Evolutionary conservation across 208 protist species (phyloP), one percentile per base, ranked within the genome.

Genomic region (Acanthamoeba sp.): DNA sequence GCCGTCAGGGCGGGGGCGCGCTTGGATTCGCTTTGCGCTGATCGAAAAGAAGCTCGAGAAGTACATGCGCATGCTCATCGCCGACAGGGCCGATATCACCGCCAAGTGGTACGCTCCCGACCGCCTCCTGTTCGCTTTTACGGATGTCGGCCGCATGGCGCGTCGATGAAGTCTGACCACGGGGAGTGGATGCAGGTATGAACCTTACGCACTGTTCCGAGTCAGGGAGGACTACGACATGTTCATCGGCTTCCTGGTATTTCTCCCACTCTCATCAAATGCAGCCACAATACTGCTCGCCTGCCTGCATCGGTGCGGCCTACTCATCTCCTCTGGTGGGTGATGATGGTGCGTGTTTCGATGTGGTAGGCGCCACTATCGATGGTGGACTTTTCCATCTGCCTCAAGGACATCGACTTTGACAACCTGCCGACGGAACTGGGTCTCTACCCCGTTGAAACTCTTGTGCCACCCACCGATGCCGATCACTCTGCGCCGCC

Each of bases 1-100:
- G 24, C n/a, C 82, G 27, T 42, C 52, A 12, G 82, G 82, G 4
- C 45, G 82, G 18, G 82, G 82, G 0, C 82, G 82, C 27, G 82
- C 82, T 1, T 89, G 82, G 82, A 89, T 89, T 42, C 48, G 82
- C 9, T 89, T 89, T 42, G 82, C 82, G 9, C 20, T 89, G 50
- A 89, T 89, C 22, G 82, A 89, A 7, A 89, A 89, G 52, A 89
- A 89, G 50, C 34, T 89, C n/a, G 50, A 89, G 50, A 64, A 89
- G 32, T 89, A 89, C 82, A 57, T 89, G 50, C 82, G 52, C 50
- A 66, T 89, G 29, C 52, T 89, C 29, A 32, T 64, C 20, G 29
- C 82, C n/a, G 38, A 64, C 38, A 7, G 40, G 27, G 34, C 73
- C 38, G 73, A 82, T 24, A 42, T 82, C 34, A 50, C 73, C 38